A percentile compares a stretch with the other conserved stretches of the same genome.
These are phyloP conservation scores for Cordyceps fumosorosea DNA, from an alignment of 2,329 filamentous ascomycete species.

Conservation along the genomic window DNA sequence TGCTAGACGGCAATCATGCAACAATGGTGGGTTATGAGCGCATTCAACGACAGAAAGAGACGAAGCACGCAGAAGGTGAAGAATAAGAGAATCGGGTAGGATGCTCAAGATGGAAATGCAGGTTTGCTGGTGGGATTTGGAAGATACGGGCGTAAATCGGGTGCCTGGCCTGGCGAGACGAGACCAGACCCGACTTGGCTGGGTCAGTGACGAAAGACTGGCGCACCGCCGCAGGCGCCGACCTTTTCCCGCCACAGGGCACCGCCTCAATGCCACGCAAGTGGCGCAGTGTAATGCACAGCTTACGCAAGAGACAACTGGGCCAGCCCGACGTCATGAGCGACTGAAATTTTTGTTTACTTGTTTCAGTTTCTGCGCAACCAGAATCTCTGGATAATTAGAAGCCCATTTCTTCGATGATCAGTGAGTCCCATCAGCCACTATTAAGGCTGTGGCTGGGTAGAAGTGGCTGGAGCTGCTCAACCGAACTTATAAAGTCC, in stretches of 20 bases:
- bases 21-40: neutral
- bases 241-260: constrained; percentile 13
- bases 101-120: constrained; percentile 4
- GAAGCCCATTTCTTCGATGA: neutral
- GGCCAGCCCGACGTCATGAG: neutral
- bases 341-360: neutral
- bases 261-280: constrained; percentile 14
- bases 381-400: neutral
- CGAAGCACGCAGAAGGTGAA: neutral
- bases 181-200: neutral
- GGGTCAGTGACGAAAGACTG: constrained; percentile 12
- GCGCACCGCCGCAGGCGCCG: neutral
- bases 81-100: constrained; percentile 1
- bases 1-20: constrained; percentile 7
- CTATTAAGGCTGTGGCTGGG: neutral
- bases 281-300: constrained; percentile 6
- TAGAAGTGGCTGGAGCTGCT: neutral
- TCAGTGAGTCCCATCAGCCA: neutral
- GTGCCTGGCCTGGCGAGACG: constrained; percentile 7
- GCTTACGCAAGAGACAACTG: constrained; percentile 6
- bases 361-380: neutral
- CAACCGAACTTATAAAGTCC: neutral
- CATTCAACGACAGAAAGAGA: neutral
- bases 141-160: constrained; percentile 7
- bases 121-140: constrained; percentile 7